Base-by-base conservation (phyloP, 768 basidiomycete genomes). In the Suillus placidus region DNA sequence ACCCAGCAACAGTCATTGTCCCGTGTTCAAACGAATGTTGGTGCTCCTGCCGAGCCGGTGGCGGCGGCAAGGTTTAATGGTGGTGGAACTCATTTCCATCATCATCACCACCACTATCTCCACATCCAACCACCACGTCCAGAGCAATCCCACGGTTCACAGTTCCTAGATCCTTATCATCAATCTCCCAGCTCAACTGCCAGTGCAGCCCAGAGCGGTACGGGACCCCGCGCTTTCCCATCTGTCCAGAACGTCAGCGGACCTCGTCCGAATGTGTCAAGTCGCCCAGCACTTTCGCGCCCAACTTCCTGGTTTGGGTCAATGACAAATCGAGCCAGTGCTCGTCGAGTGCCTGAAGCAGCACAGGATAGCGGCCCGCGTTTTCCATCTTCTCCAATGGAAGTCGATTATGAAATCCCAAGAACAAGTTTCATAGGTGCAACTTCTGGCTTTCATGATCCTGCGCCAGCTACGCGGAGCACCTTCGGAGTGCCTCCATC, bases 301-400 rank as follows among this genome's bases (percentile, higher is more conserved):
- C 58, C 58, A 30, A 60, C 58, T 60, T 60, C 58, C 23, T 60
- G 58, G 58, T 60, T 60, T 60, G 58, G 58, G 18, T 60, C 56
- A 38, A 57, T 60, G 58, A 60, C 58, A 18, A 42, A 40, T 60
- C 26, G 58, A 60, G 26, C 40, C 5, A 60, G 37, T 18, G 37
- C 58, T 42, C 58, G 58, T 30, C 40, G 58, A 30, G 40, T 30
- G 18, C 26, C 58, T 60, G 58, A 60, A 13, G 20, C 40, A 18
- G 9, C 26, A 12, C 58, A 32, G 40, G 58, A 60, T 30, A 60
- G 6, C 12, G 38, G 40, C 40, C 5, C 40, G 32, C 40, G 18
- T 32, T 42, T 42, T 6, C 26, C 30, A 42, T 20, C 58, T 40
- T 60, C 58, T 32, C 38, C 58, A 20, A 42, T 60, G 58, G 58